A percentile compares a stretch with the other conserved stretches of the same genome.
These are phyloP conservation scores for Gaertneriomyces semiglobifer DNA, from an alignment of 192 early-diverging fungal genomes.

Conservation along the genomic window DNA sequence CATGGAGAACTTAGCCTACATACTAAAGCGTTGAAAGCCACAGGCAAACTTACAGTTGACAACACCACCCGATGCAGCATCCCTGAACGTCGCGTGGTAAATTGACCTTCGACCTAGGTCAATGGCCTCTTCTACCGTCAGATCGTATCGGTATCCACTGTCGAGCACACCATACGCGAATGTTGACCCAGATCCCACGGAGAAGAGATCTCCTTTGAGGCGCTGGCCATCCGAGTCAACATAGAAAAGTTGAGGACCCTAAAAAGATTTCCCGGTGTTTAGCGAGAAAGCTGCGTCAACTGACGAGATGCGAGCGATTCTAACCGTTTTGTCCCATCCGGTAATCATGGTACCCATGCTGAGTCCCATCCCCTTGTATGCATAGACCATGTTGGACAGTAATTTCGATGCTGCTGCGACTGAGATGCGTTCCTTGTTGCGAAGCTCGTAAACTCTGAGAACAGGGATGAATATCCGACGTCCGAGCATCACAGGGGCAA, in stretches of 20 bases:
- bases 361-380: constrained; percentile 98
- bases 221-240: constrained; percentile 94
- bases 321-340: constrained; percentile 93
- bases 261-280: not conserved
- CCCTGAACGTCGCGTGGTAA: constrained; percentile 90
- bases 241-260: constrained; percentile 92
- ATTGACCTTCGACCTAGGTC: constrained; percentile 89
- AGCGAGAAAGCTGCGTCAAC: not conserved
- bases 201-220: constrained; percentile 83
- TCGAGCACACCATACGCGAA: constrained; percentile 99
- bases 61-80: constrained; percentile 31
- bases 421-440: constrained; percentile 98
- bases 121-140: constrained; percentile 79
- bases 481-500: not conserved
- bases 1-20: not conserved
- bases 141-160: constrained; percentile 75
- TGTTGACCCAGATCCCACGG: constrained; percentile 97
- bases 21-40: not conserved
- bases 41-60: constrained; percentile 27
- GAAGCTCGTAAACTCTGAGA: constrained; percentile 83
- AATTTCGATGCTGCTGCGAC: constrained; percentile 97
- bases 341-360: constrained; percentile 99
- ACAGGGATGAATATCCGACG: not conserved
- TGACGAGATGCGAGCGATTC: not conserved
- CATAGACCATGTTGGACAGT: constrained; percentile 92